Evolutionary conservation across 1,284 basidiomycete species (phyloP), one percentile per base, ranked within the genome.

Genomic region (Cutaneotrichosporon sp.): DNA sequence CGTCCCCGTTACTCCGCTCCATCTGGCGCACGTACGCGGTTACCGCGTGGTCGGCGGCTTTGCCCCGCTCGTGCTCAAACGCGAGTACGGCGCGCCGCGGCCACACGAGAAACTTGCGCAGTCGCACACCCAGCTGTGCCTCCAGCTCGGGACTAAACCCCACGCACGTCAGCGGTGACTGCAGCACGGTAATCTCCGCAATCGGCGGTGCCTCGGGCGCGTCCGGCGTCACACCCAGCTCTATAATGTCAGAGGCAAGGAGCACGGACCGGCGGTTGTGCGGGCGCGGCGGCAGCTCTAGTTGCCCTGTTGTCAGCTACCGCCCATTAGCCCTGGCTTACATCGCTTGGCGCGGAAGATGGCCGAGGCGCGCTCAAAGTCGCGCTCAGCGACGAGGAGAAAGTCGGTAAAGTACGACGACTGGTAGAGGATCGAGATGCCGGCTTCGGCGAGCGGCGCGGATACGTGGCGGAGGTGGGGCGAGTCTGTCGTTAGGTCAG

Each of bases 351-450:
- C 30, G 1, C 55, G 55, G 47, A 73, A 71, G 52, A 74, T 65
- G 7, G 35, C 46, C 7, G 62, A 55, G 12, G 70, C 66, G 10
- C 54, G 52, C 17, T 62, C 64, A 53, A 70, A 72, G 44, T 69
- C 66, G 2, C 54, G 46, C 33, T 61, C 62, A 46, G 69, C 69
- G 39, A 73, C 88, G 59, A 90, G 81, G 47, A 90, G 84, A 70
- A 87, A 90, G 73, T 90, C 87, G 64, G 86, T 85, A 80, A 84
- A 84, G 69, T 90, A 88, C 10, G 85, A 87, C 4, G 87, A 88
- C 69, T 88, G 88, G 68, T 89, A 90, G 5, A 90, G 76, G 52
- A 90, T 90, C 23, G 86, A 86, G 40, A 90, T 88, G 9, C 86
- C 87, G 34, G 85, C 87, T 21, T 80, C 81, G 4, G 87, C 86